Evolutionary conservation across 139 green algal genomes (phyloP), one percentile per base, ranked within the genome.

Genomic region (Microglena sp.): DNA sequence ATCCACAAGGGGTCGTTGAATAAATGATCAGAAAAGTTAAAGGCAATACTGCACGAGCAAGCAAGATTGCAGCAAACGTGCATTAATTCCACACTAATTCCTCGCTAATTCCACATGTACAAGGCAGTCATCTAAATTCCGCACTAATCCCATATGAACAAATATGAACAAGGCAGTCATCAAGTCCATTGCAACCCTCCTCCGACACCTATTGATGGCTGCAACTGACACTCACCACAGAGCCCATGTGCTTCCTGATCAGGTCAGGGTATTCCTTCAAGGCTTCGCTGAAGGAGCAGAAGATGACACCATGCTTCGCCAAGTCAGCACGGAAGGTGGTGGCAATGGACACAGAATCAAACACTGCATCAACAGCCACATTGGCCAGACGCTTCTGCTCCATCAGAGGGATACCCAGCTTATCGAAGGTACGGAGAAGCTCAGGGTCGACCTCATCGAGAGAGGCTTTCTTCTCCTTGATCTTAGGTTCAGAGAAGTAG

Each of bases 371-470:
- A 2, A 98, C 89, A 0, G 94, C 94, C 28, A 99, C 93, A 72
- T 99, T 99, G 28, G 85, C 69, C 57, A 99, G 77, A 3, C 94
- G 82, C 85, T 99, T 99, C 86, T 98, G 94, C 82, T 99, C 94
- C 7, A 80, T 84, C 33, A 99, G 73, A 6, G 94, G 91, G 66
- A 99, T 99, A 70, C 93, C 95, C 45, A 99, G 84, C 77, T 97
- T 96, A 67, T 95, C 92, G 70, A 97, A 99, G 0, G 94, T 97
- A 24, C 69, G 64, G 27, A 97, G 84, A 54, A 99, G 83, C 77
- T 97, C 93, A 1, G 94, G 94, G 78, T 99, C 94, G 1, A 99
- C 93, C 69, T 97, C 88, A 40, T 96, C 90, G 56, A 96, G 69
- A 31, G 63, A 83, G 28, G 69, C 5, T 68, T 95, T 93, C 79